Evolutionary conservation across 2,329 filamentous ascomycete genomes (phyloP).

Genomic region (Pestalotiopsis sp.): DNA sequence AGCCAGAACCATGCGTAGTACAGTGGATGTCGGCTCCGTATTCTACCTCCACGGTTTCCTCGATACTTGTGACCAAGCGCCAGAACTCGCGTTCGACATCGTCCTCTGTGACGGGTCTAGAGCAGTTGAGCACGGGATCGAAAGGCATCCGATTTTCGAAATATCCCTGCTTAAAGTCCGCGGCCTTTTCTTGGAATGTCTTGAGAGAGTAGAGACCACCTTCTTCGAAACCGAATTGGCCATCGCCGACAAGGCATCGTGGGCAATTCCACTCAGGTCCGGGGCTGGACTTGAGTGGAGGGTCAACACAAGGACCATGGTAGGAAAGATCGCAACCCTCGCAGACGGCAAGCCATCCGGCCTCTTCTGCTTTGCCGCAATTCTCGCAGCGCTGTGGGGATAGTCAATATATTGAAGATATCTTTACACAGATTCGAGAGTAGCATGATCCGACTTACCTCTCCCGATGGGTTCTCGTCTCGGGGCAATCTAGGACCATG

Average conservation of each 20-base stretch:
- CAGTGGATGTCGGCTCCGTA: slow-evolving; percentile 98
- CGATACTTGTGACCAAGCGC: slow-evolving; percentile 89
- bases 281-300: slow-evolving; percentile 75
- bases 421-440: not conserved
- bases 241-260: slow-evolving; percentile 91
- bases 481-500: slow-evolving; percentile 69
- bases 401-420: slow-evolving; percentile 19
- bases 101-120: slow-evolving; percentile 84
- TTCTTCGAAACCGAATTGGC: slow-evolving; percentile 97
- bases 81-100: slow-evolving; percentile 97
- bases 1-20: slow-evolving; percentile 95
- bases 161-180: slow-evolving; percentile 91
- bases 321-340: slow-evolving; percentile 91
- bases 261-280: slow-evolving; percentile 96
- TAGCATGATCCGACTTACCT: slow-evolving; percentile 34
- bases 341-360: slow-evolving; percentile 73
- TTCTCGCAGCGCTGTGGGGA: slow-evolving; percentile 74
- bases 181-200: slow-evolving; percentile 95
- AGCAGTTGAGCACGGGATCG: slow-evolving; percentile 80
- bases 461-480: slow-evolving; percentile 52
- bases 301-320: slow-evolving; percentile 87
- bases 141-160: slow-evolving; percentile 90
- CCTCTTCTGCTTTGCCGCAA: slow-evolving; percentile 80
- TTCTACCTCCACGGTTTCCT: slow-evolving; percentile 96
- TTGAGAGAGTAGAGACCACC: slow-evolving; percentile 93